Evolutionary conservation across 441 rosid species (phyloP), one percentile per base, ranked within the genome.

Genomic region (Kokia cookei): DNA sequence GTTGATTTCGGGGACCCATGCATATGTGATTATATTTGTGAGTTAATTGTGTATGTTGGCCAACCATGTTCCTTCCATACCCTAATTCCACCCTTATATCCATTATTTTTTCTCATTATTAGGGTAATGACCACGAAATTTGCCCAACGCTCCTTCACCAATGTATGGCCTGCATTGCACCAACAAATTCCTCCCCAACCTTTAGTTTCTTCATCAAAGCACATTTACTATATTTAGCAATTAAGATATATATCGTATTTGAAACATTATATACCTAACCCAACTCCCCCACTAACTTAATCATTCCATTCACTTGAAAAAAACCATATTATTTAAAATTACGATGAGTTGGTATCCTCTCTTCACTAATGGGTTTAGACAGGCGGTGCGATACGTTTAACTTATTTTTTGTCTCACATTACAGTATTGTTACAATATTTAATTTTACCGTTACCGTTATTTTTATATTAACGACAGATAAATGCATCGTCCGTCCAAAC

Each of bases 91-190:
- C 12, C 54, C 45, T 1, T 66, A 7, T 22, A 1, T 45, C n/a
- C 4, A 37, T 9, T 5, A 12, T 13, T 11, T 24, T 2, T 45
- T 2, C 2, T 45, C 7, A 10, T 64, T 1, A 10, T 65, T 45
- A 22, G 69, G 54, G 6, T 6, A 32, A 65, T 13, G 19, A 43
- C 7, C 22, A 9, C 1, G 62, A 55, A 64, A 62, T 77, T 59
- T 54, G 80, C 42, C 45, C 76, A 77, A 72, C 80, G 55, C 45
- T 60, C 73, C n/a, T 59, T 77, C 76, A 72, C 68, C 24, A 15
- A 4, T 57, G 45, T 48, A 48, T 58, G 54, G 29, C 43, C 40
- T 50, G 54, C 24, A 64, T 55, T 72, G 73, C 67, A 65, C 15
- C 62, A 47, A 12, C 11, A 69, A 22, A 14, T 12, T 50, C 11